Base-by-base conservation (phyloP, 1,284 basidiomycete genomes). In the Amylostereum areolatum region DNA sequence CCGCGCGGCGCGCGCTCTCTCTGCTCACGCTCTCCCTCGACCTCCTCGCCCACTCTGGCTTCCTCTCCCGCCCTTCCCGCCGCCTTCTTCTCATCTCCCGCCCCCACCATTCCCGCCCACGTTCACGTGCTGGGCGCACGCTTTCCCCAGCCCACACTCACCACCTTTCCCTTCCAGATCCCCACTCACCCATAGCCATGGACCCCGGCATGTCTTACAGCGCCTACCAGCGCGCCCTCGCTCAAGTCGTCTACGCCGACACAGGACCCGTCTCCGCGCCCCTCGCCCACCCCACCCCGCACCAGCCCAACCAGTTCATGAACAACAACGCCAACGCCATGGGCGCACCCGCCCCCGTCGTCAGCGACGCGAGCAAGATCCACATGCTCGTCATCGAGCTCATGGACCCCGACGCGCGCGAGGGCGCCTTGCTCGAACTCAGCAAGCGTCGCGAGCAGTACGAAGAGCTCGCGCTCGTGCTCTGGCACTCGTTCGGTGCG, bases 361-460 rank as follows among this genome's bases (percentile, higher is more conserved):
- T 64, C 50, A 56, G 47, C 54, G 90, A 92, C 57, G 89, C 92
- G 63, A 75, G 75, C 57, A 91, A 91, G 70, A 92, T 93, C 50
- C 91, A 90, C 65, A 71, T 71, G 5, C 75, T 93, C 39, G 91
- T 93, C 51, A 81, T 92, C 55, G 89, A 93, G 53, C 71, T 93
- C 30, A 79, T 91, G 75, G 85, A 89, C 61, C 84, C 86, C 1
- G 74, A 74, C 47, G 83, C 85, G n/a, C 77, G 94, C 53, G 94
- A 97, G 64, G 78, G 77, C 5, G 94, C 95, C 1, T 71, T 97
- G 48, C 77, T 99, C 45, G 97, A 99, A 72, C 75, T 99, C 58
- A 97, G 93, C 74, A 99, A 99, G 80, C 98, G 98, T 74, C 78
- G 97, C 57, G 97, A 99, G 71, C 94, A 98, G 71, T 99, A 97